Evolutionary conservation across 768 basidiomycete genomes (phyloP).

Genomic region (Leccinum subtestaceum): DNA sequence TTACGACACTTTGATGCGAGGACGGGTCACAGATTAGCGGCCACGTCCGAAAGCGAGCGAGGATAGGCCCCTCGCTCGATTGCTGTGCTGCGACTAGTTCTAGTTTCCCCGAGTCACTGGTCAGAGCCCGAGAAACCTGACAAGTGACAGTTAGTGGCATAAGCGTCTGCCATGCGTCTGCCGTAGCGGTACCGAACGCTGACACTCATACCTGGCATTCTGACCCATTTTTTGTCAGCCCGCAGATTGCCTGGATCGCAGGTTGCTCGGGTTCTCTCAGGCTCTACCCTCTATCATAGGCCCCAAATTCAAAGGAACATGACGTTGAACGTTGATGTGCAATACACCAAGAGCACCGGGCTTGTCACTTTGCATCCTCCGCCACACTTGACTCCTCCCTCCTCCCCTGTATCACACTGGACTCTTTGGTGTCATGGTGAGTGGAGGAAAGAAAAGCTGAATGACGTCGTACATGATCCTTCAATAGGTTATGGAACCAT

Average conservation of each 20-base stretch:
- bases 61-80: too few relatives aligned
- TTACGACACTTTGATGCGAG: too few relatives aligned
- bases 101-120: too few relatives aligned
- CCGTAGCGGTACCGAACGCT: too few relatives aligned
- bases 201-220: too few relatives aligned
- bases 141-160: neutral
- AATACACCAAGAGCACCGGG: neutral
- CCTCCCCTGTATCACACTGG: neutral
- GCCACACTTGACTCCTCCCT: neutral
- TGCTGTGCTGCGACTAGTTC: too few relatives aligned
- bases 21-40: too few relatives aligned
- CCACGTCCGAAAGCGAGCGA: too few relatives aligned
- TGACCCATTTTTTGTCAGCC: neutral
- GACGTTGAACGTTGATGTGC: neutral
- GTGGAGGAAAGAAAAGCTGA: neutral
- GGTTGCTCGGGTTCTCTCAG: too few relatives aligned
- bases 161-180: neutral
- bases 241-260: neutral
- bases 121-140: too few relatives aligned
- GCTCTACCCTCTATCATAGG: neutral
- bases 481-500: neutral
- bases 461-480: neutral
- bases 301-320: neutral
- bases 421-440: neutral
- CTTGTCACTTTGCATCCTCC: neutral